A percentile compares a stretch with the other conserved stretches of the same genome.
phyloP scores from a whole-genome alignment of 495 filamentous ascomycete species.

The Hypoxylon rickii region DNA sequence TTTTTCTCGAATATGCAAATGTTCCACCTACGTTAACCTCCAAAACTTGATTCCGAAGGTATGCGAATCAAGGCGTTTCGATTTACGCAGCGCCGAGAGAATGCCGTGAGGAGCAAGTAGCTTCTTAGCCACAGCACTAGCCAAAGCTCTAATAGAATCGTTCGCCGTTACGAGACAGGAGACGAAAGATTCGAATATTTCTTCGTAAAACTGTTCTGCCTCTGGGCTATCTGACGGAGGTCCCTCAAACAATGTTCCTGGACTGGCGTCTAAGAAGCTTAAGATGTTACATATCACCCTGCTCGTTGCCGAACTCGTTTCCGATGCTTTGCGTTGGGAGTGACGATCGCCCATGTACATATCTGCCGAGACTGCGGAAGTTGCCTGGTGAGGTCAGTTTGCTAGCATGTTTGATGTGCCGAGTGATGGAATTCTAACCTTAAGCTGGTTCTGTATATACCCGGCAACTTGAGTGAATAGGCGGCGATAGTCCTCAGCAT shows the following conservation, averaged over 20 bases:
- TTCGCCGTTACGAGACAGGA: slow-evolving; percentile 56
- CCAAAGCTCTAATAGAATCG: slow-evolving; percentile 51
- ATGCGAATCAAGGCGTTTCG: slow-evolving; percentile 45
- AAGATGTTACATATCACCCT: slow-evolving; percentile 56
- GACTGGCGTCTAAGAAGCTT: slow-evolving; percentile 56
- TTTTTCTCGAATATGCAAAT: neutral
- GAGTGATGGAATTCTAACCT: slow-evolving; percentile 40
- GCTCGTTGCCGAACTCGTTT: slow-evolving; percentile 43
- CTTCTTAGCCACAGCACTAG: slow-evolving; percentile 50
- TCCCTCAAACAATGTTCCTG: slow-evolving; percentile 52
- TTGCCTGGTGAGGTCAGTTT: slow-evolving; percentile 41
- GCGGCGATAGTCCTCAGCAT: slow-evolving; percentile 53
- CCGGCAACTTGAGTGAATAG: slow-evolving; percentile 59
- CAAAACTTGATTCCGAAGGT: slow-evolving; percentile 54
- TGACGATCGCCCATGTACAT: slow-evolving; percentile 47
- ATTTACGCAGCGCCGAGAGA: slow-evolving; percentile 42
- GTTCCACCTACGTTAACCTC: slow-evolving; percentile 55
- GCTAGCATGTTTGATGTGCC: neutral
- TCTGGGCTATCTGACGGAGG: slow-evolving; percentile 41
- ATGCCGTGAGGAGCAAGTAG: slow-evolving; percentile 49
- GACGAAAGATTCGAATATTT: slow-evolving; percentile 55
- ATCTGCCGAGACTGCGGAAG: slow-evolving; percentile 46
- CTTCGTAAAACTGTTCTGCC: slow-evolving; percentile 52
- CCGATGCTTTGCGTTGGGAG: slow-evolving; percentile 45
- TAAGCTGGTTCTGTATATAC: slow-evolving; percentile 59